These are phyloP conservation scores for Nepenthes mirabilis DNA, from an alignment of 148 eudicot genomes.

Conservation along the genomic window DNA sequence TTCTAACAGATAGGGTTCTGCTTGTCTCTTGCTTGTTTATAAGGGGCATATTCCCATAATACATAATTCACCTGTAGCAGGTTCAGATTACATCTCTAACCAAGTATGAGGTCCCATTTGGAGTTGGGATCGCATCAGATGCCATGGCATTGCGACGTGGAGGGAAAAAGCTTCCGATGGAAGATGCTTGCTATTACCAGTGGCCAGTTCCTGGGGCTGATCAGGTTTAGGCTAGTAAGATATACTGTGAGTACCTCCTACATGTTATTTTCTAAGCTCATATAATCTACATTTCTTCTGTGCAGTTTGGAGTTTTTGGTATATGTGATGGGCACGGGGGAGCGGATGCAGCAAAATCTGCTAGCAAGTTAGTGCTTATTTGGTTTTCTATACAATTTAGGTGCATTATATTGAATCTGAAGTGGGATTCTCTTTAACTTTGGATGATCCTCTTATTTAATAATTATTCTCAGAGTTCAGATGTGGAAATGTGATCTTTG, in stretches of 20 bases:
- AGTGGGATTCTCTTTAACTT: no score
- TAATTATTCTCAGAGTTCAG: no score
- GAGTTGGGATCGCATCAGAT: constrained; percentile 83
- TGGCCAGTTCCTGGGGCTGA: constrained; percentile 84
- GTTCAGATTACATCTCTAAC: constrained; percentile 53
- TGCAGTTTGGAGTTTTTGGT: constrained; percentile 94
- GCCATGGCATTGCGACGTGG: constrained; percentile 93
- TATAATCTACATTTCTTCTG: constrained; percentile 4
- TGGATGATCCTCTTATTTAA: no score
- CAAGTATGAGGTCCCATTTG: constrained; percentile 53
- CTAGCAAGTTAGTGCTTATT: constrained; percentile 64
- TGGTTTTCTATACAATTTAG: no score
- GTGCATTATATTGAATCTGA: no score
- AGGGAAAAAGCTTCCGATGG: constrained; percentile 88
- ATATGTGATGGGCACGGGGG: constrained; percentile 98
- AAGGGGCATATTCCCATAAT: not conserved
- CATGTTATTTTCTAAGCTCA: not conserved
- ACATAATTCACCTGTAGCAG: constrained; percentile 21
- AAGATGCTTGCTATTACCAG: constrained; percentile 72
- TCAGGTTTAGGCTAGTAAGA: constrained; percentile 32
- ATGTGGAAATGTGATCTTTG: no score
- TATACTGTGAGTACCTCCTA: not conserved
- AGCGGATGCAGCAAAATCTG: constrained; percentile 68
- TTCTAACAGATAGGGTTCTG: not conserved
- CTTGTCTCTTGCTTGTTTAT: not conserved